A percentile compares a stretch with the other conserved stretches of the same genome.
Conservation (phyloP, 805 yeast genomes). For the Metschnikowia cubensis region DNA sequence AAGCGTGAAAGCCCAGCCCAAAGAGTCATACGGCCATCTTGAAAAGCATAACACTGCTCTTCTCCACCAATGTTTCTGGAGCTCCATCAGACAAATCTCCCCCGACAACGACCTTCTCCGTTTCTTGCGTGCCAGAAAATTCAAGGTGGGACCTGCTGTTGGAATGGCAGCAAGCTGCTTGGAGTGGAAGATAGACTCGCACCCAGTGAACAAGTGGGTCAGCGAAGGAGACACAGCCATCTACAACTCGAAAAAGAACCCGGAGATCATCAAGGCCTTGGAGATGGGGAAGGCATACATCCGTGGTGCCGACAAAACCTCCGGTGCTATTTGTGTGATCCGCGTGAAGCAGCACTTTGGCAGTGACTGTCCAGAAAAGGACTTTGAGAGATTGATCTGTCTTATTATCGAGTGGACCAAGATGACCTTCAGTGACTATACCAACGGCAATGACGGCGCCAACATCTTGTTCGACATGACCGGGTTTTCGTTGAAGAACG, state of each 20-base stretch:
- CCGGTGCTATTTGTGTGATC: slow-evolving; percentile 18
- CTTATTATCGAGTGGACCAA: slow-evolving; percentile 43
- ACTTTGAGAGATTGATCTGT: slow-evolving; percentile 18
- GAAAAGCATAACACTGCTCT: slow-evolving; percentile 10
- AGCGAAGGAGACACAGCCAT: slow-evolving; percentile 15
- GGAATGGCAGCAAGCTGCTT: slow-evolving; percentile 15
- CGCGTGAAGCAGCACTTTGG: slow-evolving; percentile 22
- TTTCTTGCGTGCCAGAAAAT: slow-evolving; percentile 18
- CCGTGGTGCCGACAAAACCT: slow-evolving; percentile 15
- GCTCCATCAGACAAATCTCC: slow-evolving; percentile 14
- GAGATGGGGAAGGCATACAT: slow-evolving; percentile 17
- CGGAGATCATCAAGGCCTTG: slow-evolving; percentile 16
- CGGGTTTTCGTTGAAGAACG: slow-evolving; percentile 83
- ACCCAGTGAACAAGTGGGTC: slow-evolving; percentile 25
- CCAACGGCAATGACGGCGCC: slow-evolving; percentile 16
- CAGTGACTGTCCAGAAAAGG: slow-evolving; percentile 22
- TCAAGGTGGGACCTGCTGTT: slow-evolving; percentile 11
- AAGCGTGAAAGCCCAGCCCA: slow-evolving; percentile 7
- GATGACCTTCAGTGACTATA: slow-evolving; percentile 12
- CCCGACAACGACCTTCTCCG: slow-evolving; percentile 18
- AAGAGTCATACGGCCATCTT: slow-evolving; percentile 8
- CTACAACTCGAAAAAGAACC: slow-evolving; percentile 11
- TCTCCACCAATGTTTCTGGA: slow-evolving; percentile 16
- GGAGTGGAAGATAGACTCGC: slow-evolving; percentile 16
- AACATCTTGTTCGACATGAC: slow-evolving; percentile 82